Percentiles rank a stretch among this genome's conserved stretches.
These are phyloP conservation scores for Trichoderma koningii DNA, from an alignment of 2,329 filamentous ascomycete species.

Conservation along the genomic window DNA sequence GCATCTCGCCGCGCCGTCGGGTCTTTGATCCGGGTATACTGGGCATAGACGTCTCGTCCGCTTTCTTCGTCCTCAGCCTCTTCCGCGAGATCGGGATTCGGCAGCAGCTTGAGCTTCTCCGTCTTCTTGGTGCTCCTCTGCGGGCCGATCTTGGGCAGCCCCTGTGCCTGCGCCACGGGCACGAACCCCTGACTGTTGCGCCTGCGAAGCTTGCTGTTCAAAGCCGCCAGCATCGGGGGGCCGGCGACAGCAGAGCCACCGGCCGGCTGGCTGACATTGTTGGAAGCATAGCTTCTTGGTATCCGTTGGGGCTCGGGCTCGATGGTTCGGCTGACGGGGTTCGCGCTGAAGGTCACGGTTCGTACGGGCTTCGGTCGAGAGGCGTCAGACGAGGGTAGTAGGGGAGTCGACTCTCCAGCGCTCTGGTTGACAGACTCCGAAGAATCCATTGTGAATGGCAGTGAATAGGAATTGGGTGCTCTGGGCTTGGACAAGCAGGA, in stretches of 20 bases:
- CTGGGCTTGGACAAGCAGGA: background rate
- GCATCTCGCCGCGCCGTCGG: constrained; percentile 90
- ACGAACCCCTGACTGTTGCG: constrained; percentile 75
- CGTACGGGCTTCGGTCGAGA: constrained; percentile 43
- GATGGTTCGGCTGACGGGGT: constrained; percentile 64
- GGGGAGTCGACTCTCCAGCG: constrained; percentile 25
- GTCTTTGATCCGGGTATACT: constrained; percentile 97
- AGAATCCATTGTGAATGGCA: constrained; percentile 19
- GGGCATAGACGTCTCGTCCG: constrained; percentile 92
- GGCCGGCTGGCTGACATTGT: constrained; percentile 37
- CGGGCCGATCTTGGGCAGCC: constrained; percentile 76
- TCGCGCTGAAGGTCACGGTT: constrained; percentile 77
- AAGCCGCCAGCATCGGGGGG: constrained; percentile 68
- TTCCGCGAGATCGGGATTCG: constrained; percentile 80
- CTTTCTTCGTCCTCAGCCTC: constrained; percentile 83
- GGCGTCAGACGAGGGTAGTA: constrained; percentile 17
- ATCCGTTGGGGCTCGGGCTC: constrained; percentile 47
- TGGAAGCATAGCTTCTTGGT: constrained; percentile 30
- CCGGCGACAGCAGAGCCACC: constrained; percentile 40
- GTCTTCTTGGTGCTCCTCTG: constrained; percentile 94
- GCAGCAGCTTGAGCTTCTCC: constrained; percentile 95
- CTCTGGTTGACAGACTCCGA: background rate
- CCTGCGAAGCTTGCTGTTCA: constrained; percentile 85
- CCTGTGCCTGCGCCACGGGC: constrained; percentile 38
- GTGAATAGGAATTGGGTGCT: background rate